These are phyloP conservation scores for Nannizzia gypsea DNA, from an alignment of 2,329 filamentous ascomycete genomes.

Conservation along the genomic window DNA sequence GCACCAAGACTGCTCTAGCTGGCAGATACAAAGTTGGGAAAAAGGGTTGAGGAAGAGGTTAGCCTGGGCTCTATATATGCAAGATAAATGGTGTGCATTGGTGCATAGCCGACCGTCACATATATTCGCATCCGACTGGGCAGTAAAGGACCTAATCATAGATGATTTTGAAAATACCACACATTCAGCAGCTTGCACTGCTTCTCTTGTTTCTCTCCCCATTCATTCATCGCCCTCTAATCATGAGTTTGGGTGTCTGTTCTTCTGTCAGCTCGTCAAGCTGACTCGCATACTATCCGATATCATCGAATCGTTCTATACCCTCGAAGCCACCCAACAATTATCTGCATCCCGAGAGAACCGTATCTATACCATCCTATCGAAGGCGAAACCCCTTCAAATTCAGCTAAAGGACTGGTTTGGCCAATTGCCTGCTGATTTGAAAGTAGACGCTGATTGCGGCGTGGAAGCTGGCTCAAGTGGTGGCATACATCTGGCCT, in stretches of 20 bases:
- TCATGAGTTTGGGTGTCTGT: conserved; percentile 15
- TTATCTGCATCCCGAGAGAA: conserved; percentile 31
- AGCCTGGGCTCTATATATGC: conserved; percentile 86
- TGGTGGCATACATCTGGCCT: conserved; percentile 77
- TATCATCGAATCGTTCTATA: conserved; percentile 43
- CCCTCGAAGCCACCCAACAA: conserved; percentile 37
- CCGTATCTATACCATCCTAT: conserved; percentile 40
- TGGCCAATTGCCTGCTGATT: conserved; percentile 34
- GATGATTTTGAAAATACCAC: conserved; percentile 30
- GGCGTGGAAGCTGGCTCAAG: conserved; percentile 27
- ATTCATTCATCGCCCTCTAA: background rate
- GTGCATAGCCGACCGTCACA: conserved; percentile 58
- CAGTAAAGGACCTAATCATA: conserved; percentile 43
- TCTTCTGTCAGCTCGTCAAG: conserved; percentile 43
- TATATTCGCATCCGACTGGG: conserved; percentile 24
- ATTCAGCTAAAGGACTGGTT: conserved; percentile 44
- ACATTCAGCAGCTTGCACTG: background rate
- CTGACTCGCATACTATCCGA: conserved; percentile 42
- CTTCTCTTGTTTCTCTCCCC: background rate
- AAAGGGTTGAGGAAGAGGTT: conserved; percentile 71
- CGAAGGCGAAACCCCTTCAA: conserved; percentile 43
- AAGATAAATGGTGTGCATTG: conserved; percentile 83
- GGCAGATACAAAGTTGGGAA: conserved; percentile 85
- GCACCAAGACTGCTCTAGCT: conserved; percentile 73
- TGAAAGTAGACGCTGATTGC: conserved; percentile 40